Base-by-base conservation (phyloP, 495 filamentous ascomycete genomes). In the Talaromyces liani region DNA sequence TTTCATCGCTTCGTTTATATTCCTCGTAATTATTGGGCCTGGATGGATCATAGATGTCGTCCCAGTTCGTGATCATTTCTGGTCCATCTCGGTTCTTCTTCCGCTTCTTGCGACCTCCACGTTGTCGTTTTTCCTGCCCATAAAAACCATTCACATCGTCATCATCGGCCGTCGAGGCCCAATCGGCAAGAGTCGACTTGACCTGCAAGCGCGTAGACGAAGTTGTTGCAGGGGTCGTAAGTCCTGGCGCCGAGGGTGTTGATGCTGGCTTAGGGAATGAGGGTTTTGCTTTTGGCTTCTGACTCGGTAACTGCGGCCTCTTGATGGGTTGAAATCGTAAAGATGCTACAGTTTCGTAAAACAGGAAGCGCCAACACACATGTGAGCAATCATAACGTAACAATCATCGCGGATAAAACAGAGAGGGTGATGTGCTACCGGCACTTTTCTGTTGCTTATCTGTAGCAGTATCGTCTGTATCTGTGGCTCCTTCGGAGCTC, bases 291-390 rank as follows among this genome's bases (percentile, higher is more conserved):
- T 93, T 96, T 3, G 85, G 72, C 68, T 91, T 96, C 70, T 87
- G 86, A 34, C 84, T 79, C 33, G 78, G 63, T 60, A 83, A 71
- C 64, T 95, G 91, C 22, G 93, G 93, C 67, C 89, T 74, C 71
- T 85, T 90, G 41, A 86, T 89, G 47, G 93, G 93, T 72, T 96
- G 93, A 77, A 97, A 97, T 70, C 89, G 88, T 65, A 97, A 80
- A 69, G 91, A 85, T 75, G 82, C 87, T 87, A 71, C 69, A 63
- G 16, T 58, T 31, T 67, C 58, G 53, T n/a, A 65, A 67, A 63
- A 65, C 59, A 69, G 68, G 67, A 66, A 66, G 72, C 75, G 69
- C 63, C 64, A 64, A 71, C 34, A 58, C 70, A 72, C 67, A 71
- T 68, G 79, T 86, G 77, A 87, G 81, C 75, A 78, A 75, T 75